phyloP scores from a whole-genome alignment of 352 stramenopile genomes.

The Aphanomyces cochlioides region DNA sequence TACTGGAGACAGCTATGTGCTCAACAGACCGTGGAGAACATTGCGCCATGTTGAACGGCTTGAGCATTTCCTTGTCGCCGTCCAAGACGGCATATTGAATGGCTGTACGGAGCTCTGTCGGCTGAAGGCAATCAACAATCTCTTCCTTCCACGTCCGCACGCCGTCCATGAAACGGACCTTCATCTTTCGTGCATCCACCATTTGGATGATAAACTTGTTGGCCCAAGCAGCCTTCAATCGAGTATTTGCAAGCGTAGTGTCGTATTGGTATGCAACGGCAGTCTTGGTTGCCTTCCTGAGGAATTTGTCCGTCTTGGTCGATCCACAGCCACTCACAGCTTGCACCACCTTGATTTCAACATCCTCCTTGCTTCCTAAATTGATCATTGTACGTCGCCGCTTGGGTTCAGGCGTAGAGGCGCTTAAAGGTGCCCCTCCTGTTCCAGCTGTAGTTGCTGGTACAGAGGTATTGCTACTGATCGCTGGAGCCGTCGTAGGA shows the following conservation, averaged over 20 bases:
- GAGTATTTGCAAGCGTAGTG: constrained; percentile 61
- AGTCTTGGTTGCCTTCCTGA: constrained; percentile 63
- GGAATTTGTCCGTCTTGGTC: constrained; percentile 67
- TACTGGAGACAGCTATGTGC: not conserved
- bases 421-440: not conserved
- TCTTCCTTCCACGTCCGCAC: constrained; percentile 81
- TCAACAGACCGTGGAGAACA: constrained; percentile 51
- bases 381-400: constrained; percentile 9
- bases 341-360: constrained; percentile 56
- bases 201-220: constrained; percentile 59
- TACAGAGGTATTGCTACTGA: too few relatives aligned
- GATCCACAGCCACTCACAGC: constrained; percentile 39
- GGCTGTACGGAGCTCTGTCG: constrained; percentile 58
- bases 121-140: constrained; percentile 59
- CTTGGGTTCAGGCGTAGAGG: not conserved
- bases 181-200: constrained; percentile 44
- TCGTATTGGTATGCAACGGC: constrained; percentile 81
- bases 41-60: constrained; percentile 89
- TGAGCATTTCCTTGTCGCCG: constrained; percentile 80
- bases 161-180: constrained; percentile 73
- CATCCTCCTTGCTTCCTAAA: constrained; percentile 53
- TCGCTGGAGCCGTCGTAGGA: not conserved
- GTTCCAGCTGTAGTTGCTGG: too few relatives aligned
- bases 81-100: constrained; percentile 83
- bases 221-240: constrained; percentile 61